A percentile compares a stretch with the other conserved stretches of the same genome.
These are phyloP conservation scores for Datura wrightii DNA, from an alignment of 257 asterid genomes.

Conservation along the genomic window DNA sequence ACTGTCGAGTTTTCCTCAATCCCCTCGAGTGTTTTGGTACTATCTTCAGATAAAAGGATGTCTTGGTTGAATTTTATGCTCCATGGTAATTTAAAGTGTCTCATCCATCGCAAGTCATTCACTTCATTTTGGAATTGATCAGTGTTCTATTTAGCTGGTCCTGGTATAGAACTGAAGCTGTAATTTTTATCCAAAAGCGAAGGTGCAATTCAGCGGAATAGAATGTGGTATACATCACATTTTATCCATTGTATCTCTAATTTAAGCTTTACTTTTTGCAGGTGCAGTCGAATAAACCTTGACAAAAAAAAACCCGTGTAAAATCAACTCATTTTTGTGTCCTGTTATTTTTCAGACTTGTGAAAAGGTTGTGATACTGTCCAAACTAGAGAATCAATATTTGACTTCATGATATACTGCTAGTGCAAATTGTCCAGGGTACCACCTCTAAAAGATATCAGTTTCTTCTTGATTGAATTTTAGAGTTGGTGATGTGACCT, in stretches of 20 bases:
- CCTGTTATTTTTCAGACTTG: slow-evolving; percentile 51
- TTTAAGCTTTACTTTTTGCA: slow-evolving; percentile 38
- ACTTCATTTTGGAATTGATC: neutral
- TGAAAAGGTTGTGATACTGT: slow-evolving; percentile 79
- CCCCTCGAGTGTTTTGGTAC: slow-evolving; percentile 48
- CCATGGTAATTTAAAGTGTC: slow-evolving; percentile 63
- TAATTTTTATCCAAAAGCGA: too few species aligned
- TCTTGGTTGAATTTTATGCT: slow-evolving; percentile 89
- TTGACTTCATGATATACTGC: neutral
- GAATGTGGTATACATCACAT: too few species aligned
- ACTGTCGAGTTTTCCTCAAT: slow-evolving; percentile 72
- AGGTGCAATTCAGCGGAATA: too few species aligned
- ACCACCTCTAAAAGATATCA: neutral
- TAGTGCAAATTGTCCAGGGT: too few species aligned
- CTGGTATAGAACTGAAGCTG: too few species aligned
- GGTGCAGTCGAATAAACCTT: too few species aligned
- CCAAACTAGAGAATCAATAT: slow-evolving; percentile 49
- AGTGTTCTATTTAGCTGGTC: neutral
- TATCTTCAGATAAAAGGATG: slow-evolving; percentile 72
- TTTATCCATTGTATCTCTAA: slow-evolving; percentile 26
- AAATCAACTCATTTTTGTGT: slow-evolving; percentile 16
- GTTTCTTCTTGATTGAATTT: neutral
- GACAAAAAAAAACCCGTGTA: neutral
- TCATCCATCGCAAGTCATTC: neutral
- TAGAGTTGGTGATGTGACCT: neutral